Conservation (phyloP, 345 rosid genomes). For the Gossypium anomalum region DNA sequence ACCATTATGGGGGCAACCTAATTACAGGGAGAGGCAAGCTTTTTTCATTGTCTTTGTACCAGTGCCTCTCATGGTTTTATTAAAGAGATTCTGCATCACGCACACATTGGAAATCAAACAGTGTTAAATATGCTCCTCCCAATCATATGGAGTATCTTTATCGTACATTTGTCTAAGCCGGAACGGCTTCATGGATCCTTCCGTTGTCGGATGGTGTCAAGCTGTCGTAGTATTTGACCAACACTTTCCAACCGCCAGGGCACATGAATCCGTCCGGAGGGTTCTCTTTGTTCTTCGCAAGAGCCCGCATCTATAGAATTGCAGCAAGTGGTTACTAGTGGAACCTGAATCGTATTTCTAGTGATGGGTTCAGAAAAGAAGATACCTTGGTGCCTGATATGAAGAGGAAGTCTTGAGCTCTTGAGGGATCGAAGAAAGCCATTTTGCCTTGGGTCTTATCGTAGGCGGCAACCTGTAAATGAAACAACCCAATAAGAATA, state of each 20-base stretch:
- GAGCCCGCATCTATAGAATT: slow-evolving; percentile 71
- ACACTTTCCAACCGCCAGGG: slow-evolving; percentile 77
- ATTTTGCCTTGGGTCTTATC: slow-evolving; percentile 90
- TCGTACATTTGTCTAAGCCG: slow-evolving; percentile 33
- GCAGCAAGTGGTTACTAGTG: background rate
- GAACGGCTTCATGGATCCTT: slow-evolving; percentile 52
- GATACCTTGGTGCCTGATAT: slow-evolving; percentile 94
- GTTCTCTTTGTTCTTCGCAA: slow-evolving; percentile 88
- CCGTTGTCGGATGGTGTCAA: slow-evolving; percentile 46
- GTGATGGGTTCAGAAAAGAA: background rate
- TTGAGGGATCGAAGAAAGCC: slow-evolving; percentile 96
- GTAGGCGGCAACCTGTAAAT: slow-evolving; percentile 82
- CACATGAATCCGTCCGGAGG: slow-evolving; percentile 99
- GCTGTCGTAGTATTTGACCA: slow-evolving; percentile 36
- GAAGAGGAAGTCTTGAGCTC: slow-evolving; percentile 87
- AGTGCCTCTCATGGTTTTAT: slow-evolving; percentile 28
- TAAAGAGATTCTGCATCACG: slow-evolving; percentile 8
- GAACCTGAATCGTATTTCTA: background rate
- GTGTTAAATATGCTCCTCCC: background rate
- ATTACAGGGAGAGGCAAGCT: slow-evolving; percentile 34
- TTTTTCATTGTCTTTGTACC: slow-evolving; percentile 9
- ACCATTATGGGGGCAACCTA: slow-evolving; percentile 11
- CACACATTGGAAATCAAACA: slow-evolving; percentile 17
- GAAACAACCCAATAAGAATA: background rate
- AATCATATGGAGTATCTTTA: slow-evolving; percentile 2